A percentile compares a stretch with the other conserved stretches of the same genome.
Conservation (phyloP, 2,329 filamentous ascomycete genomes). For the Fusarium sp. region DNA sequence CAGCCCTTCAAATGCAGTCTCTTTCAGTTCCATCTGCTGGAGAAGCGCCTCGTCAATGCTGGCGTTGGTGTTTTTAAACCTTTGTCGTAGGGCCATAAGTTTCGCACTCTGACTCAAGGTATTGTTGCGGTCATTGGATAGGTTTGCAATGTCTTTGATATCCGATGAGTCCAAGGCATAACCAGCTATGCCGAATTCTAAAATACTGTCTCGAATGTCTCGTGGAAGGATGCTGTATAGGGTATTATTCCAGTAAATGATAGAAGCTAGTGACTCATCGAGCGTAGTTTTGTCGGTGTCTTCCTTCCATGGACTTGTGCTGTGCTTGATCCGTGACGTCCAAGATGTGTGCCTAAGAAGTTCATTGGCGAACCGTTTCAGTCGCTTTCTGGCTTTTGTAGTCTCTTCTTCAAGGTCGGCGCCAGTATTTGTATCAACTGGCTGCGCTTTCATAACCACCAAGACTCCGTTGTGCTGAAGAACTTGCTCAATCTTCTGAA, state of each 20-base stretch:
- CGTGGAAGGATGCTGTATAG: not conserved
- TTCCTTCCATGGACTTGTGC: conserved; percentile 3
- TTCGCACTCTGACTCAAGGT: not conserved
- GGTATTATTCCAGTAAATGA: conserved; percentile 6
- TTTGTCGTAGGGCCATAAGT: not conserved
- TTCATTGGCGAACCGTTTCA: not conserved
- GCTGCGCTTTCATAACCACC: not conserved
- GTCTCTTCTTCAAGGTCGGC: rapidly evolving
- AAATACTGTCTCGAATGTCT: not conserved
- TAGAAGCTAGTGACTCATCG: not conserved
- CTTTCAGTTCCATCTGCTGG: not conserved
- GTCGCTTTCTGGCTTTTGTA: not conserved
- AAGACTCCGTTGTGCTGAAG: not conserved
- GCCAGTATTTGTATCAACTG: rapidly evolving
- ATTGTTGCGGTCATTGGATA: not conserved
- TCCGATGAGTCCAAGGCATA: not conserved
- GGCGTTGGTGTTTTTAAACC: not conserved
- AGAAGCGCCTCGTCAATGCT: not conserved
- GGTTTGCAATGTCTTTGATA: not conserved
- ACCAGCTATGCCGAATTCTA: not conserved
- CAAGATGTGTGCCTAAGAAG: conserved; percentile 3
- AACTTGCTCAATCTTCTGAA: not conserved
- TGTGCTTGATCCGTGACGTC: conserved; percentile 6
- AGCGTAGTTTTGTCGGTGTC: not conserved
- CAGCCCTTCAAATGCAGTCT: rapidly evolving